Evolutionary conservation across 495 filamentous ascomycete species (phyloP), one percentile per base, ranked within the genome.

Genomic region (Penicillium bialowiezense): DNA sequence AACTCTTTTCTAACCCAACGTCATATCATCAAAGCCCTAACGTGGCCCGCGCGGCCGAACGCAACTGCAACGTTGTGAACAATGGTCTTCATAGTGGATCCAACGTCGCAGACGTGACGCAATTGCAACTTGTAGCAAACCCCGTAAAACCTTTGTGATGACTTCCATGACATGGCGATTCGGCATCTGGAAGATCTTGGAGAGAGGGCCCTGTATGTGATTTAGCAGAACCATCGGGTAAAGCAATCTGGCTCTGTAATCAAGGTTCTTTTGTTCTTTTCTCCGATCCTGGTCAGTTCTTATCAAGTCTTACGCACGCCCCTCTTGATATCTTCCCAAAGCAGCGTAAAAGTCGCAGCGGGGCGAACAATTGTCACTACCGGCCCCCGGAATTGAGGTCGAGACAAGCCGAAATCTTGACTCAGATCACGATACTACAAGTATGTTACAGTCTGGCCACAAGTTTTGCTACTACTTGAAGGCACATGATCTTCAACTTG

Each of bases 51-150:
- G 29, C 23, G 36, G 28, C 20, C 6, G 55, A 35, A 59, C 56
- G 61, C 58, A 62, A 64, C 58, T 62, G 61, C 52, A 64, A 64
- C 61, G 48, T 35, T 62, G 24, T 32, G 53, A 36, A 64, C 58
- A 64, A 62, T 64, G 35, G 45, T 45, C 40, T 59, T 49, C 14
- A 18, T 54, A 6, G 55, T 57, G 55, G 58, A 57, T 32, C 21
- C 14, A 56, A 29, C 40, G 58, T 64, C 41, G 52, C 18, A 62
- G 26, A 14, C 29, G 51, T 62, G 58, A 62, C 55, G 49, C 32
- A 40, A 55, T 41, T 24, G 42, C 18, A 33, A 15, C 1, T 40
- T 2, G 20, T 24, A 4, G 14, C 7, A 28, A 31, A 19, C 5
- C 20, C n/a, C 32, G n/a, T 12, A 5, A n/a, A 17, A 23, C 5